A percentile compares a stretch with the other conserved stretches of the same genome.
These are phyloP conservation scores for Hortiboletus campestris DNA, from an alignment of 768 basidiomycete genomes.

Conservation along the genomic window DNA sequence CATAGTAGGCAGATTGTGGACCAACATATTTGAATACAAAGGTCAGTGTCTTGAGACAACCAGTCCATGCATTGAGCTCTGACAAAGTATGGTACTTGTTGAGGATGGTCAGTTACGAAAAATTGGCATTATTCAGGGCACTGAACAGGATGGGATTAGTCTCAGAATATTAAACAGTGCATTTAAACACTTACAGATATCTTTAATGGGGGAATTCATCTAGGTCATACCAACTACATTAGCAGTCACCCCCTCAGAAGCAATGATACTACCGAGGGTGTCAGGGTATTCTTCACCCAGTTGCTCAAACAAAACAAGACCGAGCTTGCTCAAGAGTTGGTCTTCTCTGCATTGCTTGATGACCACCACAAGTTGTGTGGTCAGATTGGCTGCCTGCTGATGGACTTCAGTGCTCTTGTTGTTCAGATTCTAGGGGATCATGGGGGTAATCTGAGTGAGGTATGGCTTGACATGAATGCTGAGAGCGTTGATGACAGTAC, in stretches of 20 bases:
- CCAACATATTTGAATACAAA: constrained; percentile 99
- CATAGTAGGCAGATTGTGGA: constrained; percentile 93
- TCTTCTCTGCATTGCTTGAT: constrained; percentile 99
- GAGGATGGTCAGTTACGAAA: constrained; percentile 96
- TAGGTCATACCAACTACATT: constrained; percentile 99
- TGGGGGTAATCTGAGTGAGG: constrained; percentile 97
- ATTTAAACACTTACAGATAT: constrained; percentile 72
- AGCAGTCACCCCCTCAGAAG: constrained; percentile 96
- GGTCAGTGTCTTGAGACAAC: constrained; percentile 96
- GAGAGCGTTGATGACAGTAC: constrained; percentile 94
- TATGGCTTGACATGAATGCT: constrained; percentile 99
- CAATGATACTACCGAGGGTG: constrained; percentile 98
- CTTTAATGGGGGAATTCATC: constrained; percentile 99
- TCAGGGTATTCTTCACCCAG: constrained; percentile 99
- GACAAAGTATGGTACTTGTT: constrained; percentile 98
- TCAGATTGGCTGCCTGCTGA: constrained; percentile 98
- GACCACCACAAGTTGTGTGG: constrained; percentile 91
- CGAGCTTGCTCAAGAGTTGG: constrained; percentile 91
- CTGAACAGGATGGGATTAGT: constrained; percentile 40
- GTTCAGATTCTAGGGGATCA: constrained; percentile 97
- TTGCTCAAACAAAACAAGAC: constrained; percentile 96
- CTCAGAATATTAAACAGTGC: not conserved
- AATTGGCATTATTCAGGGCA: constrained; percentile 99
- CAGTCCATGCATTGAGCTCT: constrained; percentile 98
- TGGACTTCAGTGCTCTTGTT: constrained; percentile 99